These are phyloP conservation scores for Chlorella sorokiniana DNA, from an alignment of 139 green algal genomes.

Conservation along the genomic window DNA sequence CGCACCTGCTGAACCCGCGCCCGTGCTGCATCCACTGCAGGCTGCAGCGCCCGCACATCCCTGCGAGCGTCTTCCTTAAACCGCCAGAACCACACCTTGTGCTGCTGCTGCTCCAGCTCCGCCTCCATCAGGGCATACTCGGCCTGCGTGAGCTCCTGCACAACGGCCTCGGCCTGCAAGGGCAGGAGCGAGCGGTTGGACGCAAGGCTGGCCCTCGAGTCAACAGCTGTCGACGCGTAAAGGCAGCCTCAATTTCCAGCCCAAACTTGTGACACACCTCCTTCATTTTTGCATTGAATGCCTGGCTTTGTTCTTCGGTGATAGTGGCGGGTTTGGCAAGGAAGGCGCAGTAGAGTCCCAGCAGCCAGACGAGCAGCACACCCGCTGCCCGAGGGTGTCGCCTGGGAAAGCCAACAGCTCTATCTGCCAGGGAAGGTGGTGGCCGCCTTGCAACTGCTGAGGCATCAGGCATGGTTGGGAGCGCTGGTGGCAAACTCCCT, in stretches of 20 bases:
- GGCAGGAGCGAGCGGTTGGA: too few species aligned
- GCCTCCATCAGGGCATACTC: conserved; percentile 9
- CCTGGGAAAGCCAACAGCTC: neutral
- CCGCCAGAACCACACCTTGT: conserved; percentile 65
- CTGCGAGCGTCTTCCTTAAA: conserved; percentile 33
- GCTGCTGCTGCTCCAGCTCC: conserved; percentile 1
- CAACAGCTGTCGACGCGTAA: too few species aligned
- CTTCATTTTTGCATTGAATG: conserved; percentile 22
- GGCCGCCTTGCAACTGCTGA: neutral
- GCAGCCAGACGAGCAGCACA: neutral
- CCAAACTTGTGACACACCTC: neutral
- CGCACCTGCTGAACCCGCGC: neutral
- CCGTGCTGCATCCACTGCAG: conserved; percentile 17
- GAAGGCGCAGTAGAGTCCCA: conserved; percentile 18
- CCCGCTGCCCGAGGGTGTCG: neutral
- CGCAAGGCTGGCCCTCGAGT: too few species aligned
- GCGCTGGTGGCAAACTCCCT: too few species aligned
- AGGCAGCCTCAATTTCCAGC: too few species aligned
- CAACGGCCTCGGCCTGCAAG: conserved; percentile 7
- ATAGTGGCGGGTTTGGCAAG: neutral
- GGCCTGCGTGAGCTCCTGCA: neutral
- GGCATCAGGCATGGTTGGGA: neutral
- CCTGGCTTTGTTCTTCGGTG: neutral
- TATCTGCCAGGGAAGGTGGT: neutral
- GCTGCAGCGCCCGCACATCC: conserved; percentile 20